Conservation (phyloP, 2,329 filamentous ascomycete species). For the Bretziella fagacearum region DNA sequence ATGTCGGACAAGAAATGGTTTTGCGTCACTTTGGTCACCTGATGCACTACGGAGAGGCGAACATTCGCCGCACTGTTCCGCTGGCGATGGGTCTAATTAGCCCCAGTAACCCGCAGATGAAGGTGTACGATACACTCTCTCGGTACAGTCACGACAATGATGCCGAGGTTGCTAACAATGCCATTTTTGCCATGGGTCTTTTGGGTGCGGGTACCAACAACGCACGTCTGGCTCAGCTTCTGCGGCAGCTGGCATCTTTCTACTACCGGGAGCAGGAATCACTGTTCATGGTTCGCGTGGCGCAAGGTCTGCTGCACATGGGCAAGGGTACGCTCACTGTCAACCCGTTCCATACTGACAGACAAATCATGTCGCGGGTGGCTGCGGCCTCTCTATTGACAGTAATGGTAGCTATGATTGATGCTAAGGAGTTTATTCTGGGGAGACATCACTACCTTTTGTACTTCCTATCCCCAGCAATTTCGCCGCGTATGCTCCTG, state of each 20-base stretch:
- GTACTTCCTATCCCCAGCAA: conserved; percentile 91
- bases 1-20: conserved; percentile 97
- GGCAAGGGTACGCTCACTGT: conserved; percentile 93
- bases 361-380: conserved; percentile 84
- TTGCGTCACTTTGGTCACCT: conserved; percentile 91
- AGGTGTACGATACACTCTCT: conserved; percentile 95
- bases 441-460: conserved; percentile 70
- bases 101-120: conserved; percentile 98
- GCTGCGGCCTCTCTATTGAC: conserved; percentile 77
- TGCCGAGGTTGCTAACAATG: conserved; percentile 93
- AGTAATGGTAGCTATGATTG: conserved; percentile 83
- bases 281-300: conserved; percentile 97
- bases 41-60: conserved; percentile 97
- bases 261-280: conserved; percentile 95
- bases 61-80: conserved; percentile 90
- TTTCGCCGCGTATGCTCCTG: conserved; percentile 91
- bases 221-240: conserved; percentile 80
- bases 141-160: conserved; percentile 98
- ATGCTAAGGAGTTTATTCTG: conserved; percentile 71
- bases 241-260: conserved; percentile 90
- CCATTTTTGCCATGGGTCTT: conserved; percentile 98
- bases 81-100: conserved; percentile 93
- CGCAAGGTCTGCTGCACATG: conserved; percentile 95
- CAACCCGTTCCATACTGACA: conserved; percentile 98
- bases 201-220: conserved; percentile 96